Base-by-base conservation (phyloP, 805 yeast genomes). In the Kodamaea hsintzibuensis region DNA sequence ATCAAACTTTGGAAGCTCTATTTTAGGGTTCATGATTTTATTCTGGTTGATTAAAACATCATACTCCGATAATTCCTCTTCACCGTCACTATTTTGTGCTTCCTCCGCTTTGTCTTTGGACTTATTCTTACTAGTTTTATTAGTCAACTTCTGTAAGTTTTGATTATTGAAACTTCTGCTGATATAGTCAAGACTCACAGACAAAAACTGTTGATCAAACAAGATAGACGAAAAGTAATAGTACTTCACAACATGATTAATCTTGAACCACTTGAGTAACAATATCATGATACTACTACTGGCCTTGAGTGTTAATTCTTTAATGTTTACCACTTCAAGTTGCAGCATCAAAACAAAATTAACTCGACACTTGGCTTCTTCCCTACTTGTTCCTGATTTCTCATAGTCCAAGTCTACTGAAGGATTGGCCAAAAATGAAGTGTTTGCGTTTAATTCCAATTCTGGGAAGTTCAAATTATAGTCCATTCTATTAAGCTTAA, bases 181-280 rank as follows among this genome's bases (percentile, higher is more conserved):
- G 50, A 76, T 57, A 54, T 64, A 71, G 35, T 73, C 76, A 33
- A 74, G 62, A 12, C 67, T 57, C 0, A 66, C 59, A 8, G 62
- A 59, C 48, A 79, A 78, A 55, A 71, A 87, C 54, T 85, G 84
- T 27, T 86, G 81, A 66, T 95, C 98, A 67, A 86, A 88, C 22
- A 95, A 67, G 43, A 92, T 65, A 0, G 89, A 80, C 6, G 87
- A 68, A 12, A 93, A 71, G 61, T 86, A 89, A 65, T 91, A 96
- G 66, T 80, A 85, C 66, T 93, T 92, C 57, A 92, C 67, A 1
- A 91, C 73, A 66, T 95, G 97, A 45, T 83, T 86, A 8, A 79
- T 67, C 64, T 88, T 89, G 66, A 89, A 86, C 97, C 98, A 92
- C 61, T 80, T 81, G 35, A 86, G 65, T 17, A 95, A 64, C 17